These are phyloP conservation scores for Wickerhamiella nectarea DNA, from an alignment of 805 yeast genomes.

Conservation along the genomic window DNA sequence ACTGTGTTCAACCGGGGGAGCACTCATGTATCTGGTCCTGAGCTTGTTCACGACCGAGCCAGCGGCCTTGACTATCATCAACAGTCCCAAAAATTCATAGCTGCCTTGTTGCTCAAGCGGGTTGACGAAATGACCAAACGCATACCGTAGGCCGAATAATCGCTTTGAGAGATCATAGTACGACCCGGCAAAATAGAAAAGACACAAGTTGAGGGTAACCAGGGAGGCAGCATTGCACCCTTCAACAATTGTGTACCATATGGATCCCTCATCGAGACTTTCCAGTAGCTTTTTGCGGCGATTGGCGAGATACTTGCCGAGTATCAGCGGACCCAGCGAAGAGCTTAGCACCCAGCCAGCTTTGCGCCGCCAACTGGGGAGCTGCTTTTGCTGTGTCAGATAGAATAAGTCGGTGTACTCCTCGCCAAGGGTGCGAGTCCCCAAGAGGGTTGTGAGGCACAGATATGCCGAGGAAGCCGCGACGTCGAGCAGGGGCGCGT, in stretches of 20 bases:
- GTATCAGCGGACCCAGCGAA: conserved; percentile 46
- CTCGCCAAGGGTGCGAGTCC: conserved; percentile 80
- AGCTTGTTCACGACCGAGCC: conserved; percentile 13
- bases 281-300: conserved; percentile 16
- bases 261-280: conserved; percentile 1
- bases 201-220: conserved; percentile 58
- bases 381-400: conserved; percentile 16
- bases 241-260: conserved; percentile 9
- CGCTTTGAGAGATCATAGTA: conserved; percentile 71
- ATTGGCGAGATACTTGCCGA: conserved; percentile 17
- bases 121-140: conserved; percentile 24
- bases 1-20: conserved; percentile 10
- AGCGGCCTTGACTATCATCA: conserved; percentile 24
- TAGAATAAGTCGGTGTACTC: conserved; percentile 62
- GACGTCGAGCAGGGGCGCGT: conserved; percentile 48
- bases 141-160: conserved; percentile 67
- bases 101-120: conserved; percentile 27
- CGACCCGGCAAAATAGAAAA: conserved; percentile 71
- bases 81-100: conserved; percentile 57
- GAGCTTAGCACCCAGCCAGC: conserved; percentile 47
- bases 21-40: conserved; percentile 9
- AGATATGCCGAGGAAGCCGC: conserved; percentile 50
- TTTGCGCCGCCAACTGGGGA: conserved; percentile 29
- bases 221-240: conserved; percentile 26
- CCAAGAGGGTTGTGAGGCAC: conserved; percentile 58